These are phyloP conservation scores for Gossypium arboreum DNA, from an alignment of 345 rosid genomes.

Conservation along the genomic window DNA sequence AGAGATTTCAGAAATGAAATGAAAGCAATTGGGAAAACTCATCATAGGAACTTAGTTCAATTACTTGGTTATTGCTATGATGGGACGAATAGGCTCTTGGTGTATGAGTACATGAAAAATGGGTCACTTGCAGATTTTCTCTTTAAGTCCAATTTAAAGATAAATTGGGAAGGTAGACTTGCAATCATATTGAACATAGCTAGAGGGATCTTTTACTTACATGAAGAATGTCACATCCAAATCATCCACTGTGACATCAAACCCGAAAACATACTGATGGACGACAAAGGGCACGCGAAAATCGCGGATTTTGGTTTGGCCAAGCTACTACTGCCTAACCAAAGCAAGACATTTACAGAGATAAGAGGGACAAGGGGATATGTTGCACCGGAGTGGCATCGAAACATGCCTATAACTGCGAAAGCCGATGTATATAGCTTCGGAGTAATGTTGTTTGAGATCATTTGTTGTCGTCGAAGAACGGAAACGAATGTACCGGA, in stretches of 20 bases:
- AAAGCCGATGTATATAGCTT: slow-evolving; percentile 30
- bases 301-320: slow-evolving; percentile 31
- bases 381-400: slow-evolving; percentile 29
- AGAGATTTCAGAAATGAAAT: slow-evolving; percentile 21
- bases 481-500: slow-evolving; percentile 15
- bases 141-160: slow-evolving; percentile 2
- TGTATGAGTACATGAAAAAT: slow-evolving; percentile 31
- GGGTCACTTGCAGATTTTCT: slow-evolving; percentile 27
- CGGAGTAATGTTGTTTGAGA: slow-evolving; percentile 29
- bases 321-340: slow-evolving; percentile 24
- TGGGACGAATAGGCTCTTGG: slow-evolving; percentile 14
- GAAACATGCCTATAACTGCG: neutral
- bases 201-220: slow-evolving; percentile 22
- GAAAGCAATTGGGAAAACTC: slow-evolving; percentile 28
- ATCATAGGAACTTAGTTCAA: slow-evolving; percentile 27
- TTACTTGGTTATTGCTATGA: slow-evolving; percentile 33
- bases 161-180: slow-evolving; percentile 24
- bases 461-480: slow-evolving; percentile 19
- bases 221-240: slow-evolving; percentile 21
- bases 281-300: slow-evolving; percentile 14
- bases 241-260: slow-evolving; percentile 27
- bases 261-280: slow-evolving; percentile 28
- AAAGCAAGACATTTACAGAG: slow-evolving; percentile 20
- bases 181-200: slow-evolving; percentile 16
- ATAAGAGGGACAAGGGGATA: slow-evolving; percentile 38